Evolutionary conservation across 1,139 yeast genomes (phyloP), one percentile per base, ranked within the genome.

Genomic region (Blastobotrys buckinghamii): DNA sequence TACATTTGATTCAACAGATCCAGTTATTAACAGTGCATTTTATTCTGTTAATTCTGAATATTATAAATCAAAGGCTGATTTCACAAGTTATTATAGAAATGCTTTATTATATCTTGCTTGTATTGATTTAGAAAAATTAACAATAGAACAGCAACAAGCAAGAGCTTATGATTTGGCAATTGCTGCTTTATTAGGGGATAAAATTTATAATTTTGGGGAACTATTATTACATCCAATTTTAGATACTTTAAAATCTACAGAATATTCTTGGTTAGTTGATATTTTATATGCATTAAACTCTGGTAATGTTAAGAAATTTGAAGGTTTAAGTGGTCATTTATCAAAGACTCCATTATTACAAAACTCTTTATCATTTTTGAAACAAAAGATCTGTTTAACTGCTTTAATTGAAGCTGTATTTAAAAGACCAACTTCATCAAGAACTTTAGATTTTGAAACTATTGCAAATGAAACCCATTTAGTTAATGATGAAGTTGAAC

Each of bases 201-300:
- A 81, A 63, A 86, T 92, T 58, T 94, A 89, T 73, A 92, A 90
- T 70, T 92, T 92, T 68, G 98, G 98, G 47, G 98, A 94, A 69
- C 78, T 92, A 56, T 77, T 92, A 52, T 79, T 89, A 64, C 97
- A 92, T 65, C 96, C 95, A 45, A 82, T 90, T 49, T 77, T 92
- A 65, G 67, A 74, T 45, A 72, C 76, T 41, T 74, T 85, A 48
- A 67, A 75, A 40, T 72, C 72, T 49, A 70, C 78, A 39, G 74
- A 74, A 46, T 82, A 80, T 63, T 68, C 72, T 47, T 90, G 97
- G 96, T 71, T 94, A 52, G 79, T 81, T 54, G 77, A 82, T 48
- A 71, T 90, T 56, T 73, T 92, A 50, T 74, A 78, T 51, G 75
- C 84, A 34, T 73, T 92, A 61, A 89, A 90, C 63, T 72, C 81